Conservation (phyloP, 805 yeast species). For the Yamadazyma laniorum region DNA sequence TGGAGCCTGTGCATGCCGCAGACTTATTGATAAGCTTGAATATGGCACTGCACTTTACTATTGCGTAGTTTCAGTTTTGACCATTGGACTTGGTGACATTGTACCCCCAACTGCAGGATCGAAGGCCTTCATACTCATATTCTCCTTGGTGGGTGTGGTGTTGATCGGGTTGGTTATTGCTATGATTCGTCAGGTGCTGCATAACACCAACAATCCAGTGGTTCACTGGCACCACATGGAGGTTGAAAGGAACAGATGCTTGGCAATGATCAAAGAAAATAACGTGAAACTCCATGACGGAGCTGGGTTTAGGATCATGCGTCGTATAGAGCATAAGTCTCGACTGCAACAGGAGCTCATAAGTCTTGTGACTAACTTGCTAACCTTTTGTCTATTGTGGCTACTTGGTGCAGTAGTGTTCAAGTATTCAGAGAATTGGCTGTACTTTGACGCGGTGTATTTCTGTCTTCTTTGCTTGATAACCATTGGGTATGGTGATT, state of each 20-base stretch:
- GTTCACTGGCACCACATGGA: slow-evolving; percentile 67
- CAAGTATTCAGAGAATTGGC: slow-evolving; percentile 62
- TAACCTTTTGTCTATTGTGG: slow-evolving; percentile 59
- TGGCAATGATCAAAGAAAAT: slow-evolving; percentile 16
- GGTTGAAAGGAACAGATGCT: slow-evolving; percentile 36
- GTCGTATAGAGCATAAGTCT: slow-evolving; percentile 46
- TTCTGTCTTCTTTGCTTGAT: slow-evolving; percentile 72
- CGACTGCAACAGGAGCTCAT: slow-evolving; percentile 33
- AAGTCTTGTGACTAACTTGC: slow-evolving; percentile 40
- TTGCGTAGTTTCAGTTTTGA: slow-evolving; percentile 68
- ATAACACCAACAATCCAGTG: slow-evolving; percentile 60
- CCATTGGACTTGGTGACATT: slow-evolving; percentile 81
- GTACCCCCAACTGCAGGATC: slow-evolving; percentile 53
- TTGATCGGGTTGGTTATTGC: slow-evolving; percentile 72
- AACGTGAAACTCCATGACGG: slow-evolving; percentile 30
- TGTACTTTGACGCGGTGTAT: slow-evolving; percentile 68
- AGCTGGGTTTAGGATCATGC: slow-evolving; percentile 57
- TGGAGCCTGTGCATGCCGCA: slow-evolving; percentile 53
- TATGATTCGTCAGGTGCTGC: slow-evolving; percentile 63
- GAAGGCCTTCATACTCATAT: slow-evolving; percentile 57
- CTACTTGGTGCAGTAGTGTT: slow-evolving; percentile 71
- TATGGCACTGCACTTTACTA: slow-evolving; percentile 73
- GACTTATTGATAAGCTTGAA: slow-evolving; percentile 31
- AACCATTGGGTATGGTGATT: slow-evolving; percentile 86
- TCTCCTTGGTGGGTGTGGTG: slow-evolving; percentile 68